These are phyloP conservation scores for Cyclostephanos tholiformis DNA, from an alignment of 108 stramenopile genomes.

Conservation along the genomic window DNA sequence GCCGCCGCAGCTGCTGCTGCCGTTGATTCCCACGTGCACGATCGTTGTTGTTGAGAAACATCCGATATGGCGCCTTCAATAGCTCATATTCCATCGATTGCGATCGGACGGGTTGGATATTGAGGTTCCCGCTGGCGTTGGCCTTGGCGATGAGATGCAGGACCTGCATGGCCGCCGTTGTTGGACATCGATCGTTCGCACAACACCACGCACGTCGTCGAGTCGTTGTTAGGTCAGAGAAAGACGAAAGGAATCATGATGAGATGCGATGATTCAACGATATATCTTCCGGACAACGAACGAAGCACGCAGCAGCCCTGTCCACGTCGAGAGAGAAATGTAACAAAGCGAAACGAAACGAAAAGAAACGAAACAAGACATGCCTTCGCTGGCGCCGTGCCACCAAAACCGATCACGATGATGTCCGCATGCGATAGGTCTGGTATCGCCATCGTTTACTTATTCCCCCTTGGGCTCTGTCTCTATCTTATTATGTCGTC, in stretches of 20 bases:
- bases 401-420: constrained; percentile 77
- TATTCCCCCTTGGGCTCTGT: background rate
- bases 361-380: constrained; percentile 15
- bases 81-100: constrained; percentile 66
- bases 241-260: constrained; percentile 1
- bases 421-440: constrained; percentile 32
- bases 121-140: constrained; percentile 42
- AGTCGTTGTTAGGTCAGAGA: background rate
- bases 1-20: background rate
- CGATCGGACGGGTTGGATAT: constrained; percentile 64
- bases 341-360: background rate
- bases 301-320: too few species aligned
- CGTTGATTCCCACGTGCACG: constrained; percentile 9
- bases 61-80: constrained; percentile 70
- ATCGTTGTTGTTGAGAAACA: constrained; percentile 54
- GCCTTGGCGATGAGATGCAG: constrained; percentile 64
- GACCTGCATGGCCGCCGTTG: constrained; percentile 38
- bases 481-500: background rate
- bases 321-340: too few species aligned
- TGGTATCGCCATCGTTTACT: constrained; percentile 3
- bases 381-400: constrained; percentile 62
- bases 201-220: constrained; percentile 2
- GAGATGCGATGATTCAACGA: too few species aligned
- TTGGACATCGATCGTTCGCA: background rate
- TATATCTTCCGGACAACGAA: too few species aligned